Evolutionary conservation across 225 moss, liverwort and hornwort species (phyloP).

Genomic region (Neckera pumila): DNA sequence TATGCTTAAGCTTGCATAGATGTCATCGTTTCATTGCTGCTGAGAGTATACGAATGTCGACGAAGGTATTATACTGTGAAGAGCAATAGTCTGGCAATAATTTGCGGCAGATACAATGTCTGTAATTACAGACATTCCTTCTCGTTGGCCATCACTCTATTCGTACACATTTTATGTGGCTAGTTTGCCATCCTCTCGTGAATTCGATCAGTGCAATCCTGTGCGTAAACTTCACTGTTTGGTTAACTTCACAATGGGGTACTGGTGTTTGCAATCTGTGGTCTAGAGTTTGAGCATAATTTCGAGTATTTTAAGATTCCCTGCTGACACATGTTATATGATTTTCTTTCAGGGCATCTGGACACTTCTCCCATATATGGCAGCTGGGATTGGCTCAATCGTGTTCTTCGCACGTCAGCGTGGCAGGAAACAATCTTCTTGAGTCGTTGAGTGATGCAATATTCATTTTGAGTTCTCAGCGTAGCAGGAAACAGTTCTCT

Average conservation of each 20-base stretch:
- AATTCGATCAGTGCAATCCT: background rate
- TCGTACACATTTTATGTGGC: background rate
- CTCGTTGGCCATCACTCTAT: background rate
- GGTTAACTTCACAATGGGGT: background rate
- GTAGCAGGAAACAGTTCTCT: conserved; percentile 1
- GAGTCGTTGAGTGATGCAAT: background rate
- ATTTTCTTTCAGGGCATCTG: conserved; percentile 54
- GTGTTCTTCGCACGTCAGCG: conserved; percentile 26
- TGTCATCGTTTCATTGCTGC: background rate
- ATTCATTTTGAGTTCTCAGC: background rate
- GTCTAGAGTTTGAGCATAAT: background rate
- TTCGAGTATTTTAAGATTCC: background rate
- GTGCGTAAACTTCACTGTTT: background rate
- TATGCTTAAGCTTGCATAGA: background rate
- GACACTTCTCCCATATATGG: conserved; percentile 68
- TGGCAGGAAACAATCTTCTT: conserved; percentile 12
- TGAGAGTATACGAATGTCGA: background rate
- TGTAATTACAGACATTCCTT: background rate
- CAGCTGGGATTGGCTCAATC: conserved; percentile 46
- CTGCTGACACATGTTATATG: background rate
- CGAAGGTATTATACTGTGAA: background rate
- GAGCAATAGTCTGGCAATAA: background rate
- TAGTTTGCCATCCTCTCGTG: background rate
- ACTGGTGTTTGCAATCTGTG: background rate
- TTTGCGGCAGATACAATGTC: background rate